Percentiles rank a stretch among this genome's conserved stretches.
Evolutionary conservation across 1,139 yeast genomes (phyloP).

Genomic region (Williopsis jadinii): DNA sequence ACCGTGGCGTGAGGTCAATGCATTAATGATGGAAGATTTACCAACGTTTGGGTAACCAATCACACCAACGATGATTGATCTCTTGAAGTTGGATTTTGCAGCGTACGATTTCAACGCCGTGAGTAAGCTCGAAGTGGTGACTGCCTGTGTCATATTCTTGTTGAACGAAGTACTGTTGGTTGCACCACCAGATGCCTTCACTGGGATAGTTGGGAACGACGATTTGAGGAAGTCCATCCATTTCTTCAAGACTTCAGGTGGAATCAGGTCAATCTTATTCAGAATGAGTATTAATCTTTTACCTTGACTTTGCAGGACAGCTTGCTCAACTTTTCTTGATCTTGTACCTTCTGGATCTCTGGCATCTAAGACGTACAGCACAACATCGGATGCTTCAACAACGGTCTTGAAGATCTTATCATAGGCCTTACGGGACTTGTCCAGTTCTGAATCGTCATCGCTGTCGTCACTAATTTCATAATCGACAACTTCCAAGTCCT

Average conservation of each 20-base stretch:
- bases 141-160: conserved; percentile 65
- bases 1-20: conserved; percentile 80
- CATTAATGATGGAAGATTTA: conserved; percentile 89
- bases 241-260: conserved; percentile 71
- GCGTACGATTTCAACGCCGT: conserved; percentile 85
- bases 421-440: conserved; percentile 86
- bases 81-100: conserved; percentile 71
- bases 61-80: conserved; percentile 93
- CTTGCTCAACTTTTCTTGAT: conserved; percentile 85
- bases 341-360: conserved; percentile 97
- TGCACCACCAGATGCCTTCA: conserved; percentile 60
- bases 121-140: conserved; percentile 68
- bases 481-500: conserved; percentile 43
- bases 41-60: conserved; percentile 97
- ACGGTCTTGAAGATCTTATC: conserved; percentile 42
- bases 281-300: conserved; percentile 80
- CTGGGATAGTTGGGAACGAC: conserved; percentile 87
- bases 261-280: conserved; percentile 90
- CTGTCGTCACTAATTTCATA: conserved; percentile 43
- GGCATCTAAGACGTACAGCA: conserved; percentile 89
- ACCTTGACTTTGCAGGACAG: conserved; percentile 72
- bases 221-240: conserved; percentile 81
- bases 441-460: conserved; percentile 45
- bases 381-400: conserved; percentile 35
- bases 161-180: conserved; percentile 65